phyloP scores from a whole-genome alignment of 2,329 filamentous ascomycete species.

The Diaporthe ilicicola region DNA sequence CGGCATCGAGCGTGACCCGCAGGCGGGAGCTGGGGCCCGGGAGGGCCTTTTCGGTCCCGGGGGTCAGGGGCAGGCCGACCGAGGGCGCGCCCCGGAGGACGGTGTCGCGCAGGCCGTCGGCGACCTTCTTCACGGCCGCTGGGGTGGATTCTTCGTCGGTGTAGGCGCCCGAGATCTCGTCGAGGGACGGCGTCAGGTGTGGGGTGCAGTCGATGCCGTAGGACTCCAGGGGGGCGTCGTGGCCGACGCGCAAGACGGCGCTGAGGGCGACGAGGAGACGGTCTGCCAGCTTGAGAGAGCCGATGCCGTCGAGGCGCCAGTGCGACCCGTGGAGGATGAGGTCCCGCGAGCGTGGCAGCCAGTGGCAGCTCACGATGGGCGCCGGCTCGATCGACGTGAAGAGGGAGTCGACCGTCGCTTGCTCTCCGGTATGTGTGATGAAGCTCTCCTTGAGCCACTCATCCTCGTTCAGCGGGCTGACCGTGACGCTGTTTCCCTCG shows the following conservation, averaged over 20 bases:
- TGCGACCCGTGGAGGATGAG: neutral
- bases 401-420: neutral
- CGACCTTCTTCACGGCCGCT: neutral
- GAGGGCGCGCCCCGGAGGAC: neutral
- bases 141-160: neutral
- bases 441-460: constrained; percentile 2
- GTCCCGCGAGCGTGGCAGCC: neutral
- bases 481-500: neutral
- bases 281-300: neutral
- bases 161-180: constrained; percentile 7
- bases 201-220: constrained; percentile 5
- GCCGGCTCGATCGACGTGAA: neutral
- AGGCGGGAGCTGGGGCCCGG: neutral
- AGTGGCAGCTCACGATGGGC: neutral
- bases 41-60: neutral
- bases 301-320: constrained; percentile 13
- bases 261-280: neutral
- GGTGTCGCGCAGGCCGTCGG: neutral
- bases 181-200: neutral
- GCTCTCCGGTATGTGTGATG: neutral
- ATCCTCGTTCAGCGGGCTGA: constrained; percentile 1
- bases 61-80: neutral
- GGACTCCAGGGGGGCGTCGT: neutral
- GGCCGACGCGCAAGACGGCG: neutral
- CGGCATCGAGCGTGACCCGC: neutral